Percentiles rank a stretch among this genome's conserved stretches.
Conservation (phyloP, 371 early-diverging fungal species). For the Parasitella parasitica region DNA sequence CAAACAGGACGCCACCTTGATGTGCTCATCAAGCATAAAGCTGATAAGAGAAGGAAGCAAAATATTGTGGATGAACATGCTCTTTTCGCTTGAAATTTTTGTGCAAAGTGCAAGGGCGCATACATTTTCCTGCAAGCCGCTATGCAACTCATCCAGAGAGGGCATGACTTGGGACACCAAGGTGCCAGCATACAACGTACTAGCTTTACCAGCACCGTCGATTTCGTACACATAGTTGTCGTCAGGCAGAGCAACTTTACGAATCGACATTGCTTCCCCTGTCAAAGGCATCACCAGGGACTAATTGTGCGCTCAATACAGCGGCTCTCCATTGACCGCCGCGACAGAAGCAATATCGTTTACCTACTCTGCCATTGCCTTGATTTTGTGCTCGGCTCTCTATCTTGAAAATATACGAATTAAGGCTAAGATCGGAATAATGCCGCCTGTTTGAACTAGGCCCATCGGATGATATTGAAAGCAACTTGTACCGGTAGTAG, state of each 20-base stretch:
- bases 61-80: slow-evolving; percentile 75
- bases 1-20: slow-evolving; percentile 66
- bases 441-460: slow-evolving; percentile 58
- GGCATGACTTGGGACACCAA: slow-evolving; percentile 47
- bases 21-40: slow-evolving; percentile 72
- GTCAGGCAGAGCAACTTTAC: slow-evolving; percentile 67
- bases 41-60: slow-evolving; percentile 62
- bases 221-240: slow-evolving; percentile 39
- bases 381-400: slow-evolving; percentile 60
- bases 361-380: slow-evolving; percentile 56
- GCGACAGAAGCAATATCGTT: slow-evolving; percentile 47
- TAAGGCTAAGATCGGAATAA: slow-evolving; percentile 64
- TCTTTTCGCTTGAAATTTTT: slow-evolving; percentile 76
- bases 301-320: slow-evolving; percentile 50
- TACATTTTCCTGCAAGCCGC: slow-evolving; percentile 9
- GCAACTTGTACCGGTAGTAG: too few relatives aligned
- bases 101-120: slow-evolving; percentile 66
- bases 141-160: background rate
- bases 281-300: slow-evolving; percentile 79
- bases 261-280: slow-evolving; percentile 86
- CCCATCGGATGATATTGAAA: slow-evolving; percentile 71
- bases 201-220: slow-evolving; percentile 40
- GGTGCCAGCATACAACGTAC: slow-evolving; percentile 68
- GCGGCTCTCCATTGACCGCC: slow-evolving; percentile 55
- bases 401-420: slow-evolving; percentile 61